phyloP scores from a whole-genome alignment of 352 stramenopile species.

The Globisporangium alternatum region DNA sequence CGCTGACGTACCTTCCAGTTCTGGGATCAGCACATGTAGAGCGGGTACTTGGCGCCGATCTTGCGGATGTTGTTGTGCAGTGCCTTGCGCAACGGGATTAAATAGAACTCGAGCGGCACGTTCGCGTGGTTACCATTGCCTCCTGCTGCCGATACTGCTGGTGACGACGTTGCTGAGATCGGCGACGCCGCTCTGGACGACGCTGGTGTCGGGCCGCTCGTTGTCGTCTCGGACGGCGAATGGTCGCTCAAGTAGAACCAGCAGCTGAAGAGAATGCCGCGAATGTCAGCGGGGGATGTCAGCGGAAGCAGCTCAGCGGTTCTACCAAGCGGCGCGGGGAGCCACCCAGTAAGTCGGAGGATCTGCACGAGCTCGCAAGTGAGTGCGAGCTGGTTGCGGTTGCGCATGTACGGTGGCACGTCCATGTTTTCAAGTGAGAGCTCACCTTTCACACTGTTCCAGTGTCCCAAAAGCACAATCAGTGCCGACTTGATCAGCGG shows the following conservation, averaged over 20 bases:
- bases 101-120: slow-evolving; percentile 72
- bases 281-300: slow-evolving; percentile 66
- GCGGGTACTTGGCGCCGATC: slow-evolving; percentile 66
- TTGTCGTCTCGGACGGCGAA: slow-evolving; percentile 38
- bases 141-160: slow-evolving; percentile 23
- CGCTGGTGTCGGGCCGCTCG: slow-evolving; percentile 29
- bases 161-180: slow-evolving; percentile 44
- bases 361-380: slow-evolving; percentile 67
- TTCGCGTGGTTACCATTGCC: slow-evolving; percentile 23
- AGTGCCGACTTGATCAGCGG: slow-evolving; percentile 73
- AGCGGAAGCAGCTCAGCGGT: slow-evolving; percentile 63
- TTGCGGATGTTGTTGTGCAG: slow-evolving; percentile 75
- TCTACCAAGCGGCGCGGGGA: slow-evolving; percentile 48
- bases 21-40: slow-evolving; percentile 63
- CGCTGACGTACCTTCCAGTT: not conserved
- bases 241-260: slow-evolving; percentile 84
- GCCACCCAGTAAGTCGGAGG: slow-evolving; percentile 51
- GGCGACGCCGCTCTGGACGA: slow-evolving; percentile 45
- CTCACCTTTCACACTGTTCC: slow-evolving; percentile 81
- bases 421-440: slow-evolving; percentile 63
- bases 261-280: slow-evolving; percentile 75
- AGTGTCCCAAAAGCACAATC: slow-evolving; percentile 73
- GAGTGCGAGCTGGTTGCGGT: slow-evolving; percentile 62
- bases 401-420: slow-evolving; percentile 80
- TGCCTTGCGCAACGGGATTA: slow-evolving; percentile 71